Base-by-base conservation (phyloP, 495 filamentous ascomycete species). In the Rostrohypoxylon terebratum region DNA sequence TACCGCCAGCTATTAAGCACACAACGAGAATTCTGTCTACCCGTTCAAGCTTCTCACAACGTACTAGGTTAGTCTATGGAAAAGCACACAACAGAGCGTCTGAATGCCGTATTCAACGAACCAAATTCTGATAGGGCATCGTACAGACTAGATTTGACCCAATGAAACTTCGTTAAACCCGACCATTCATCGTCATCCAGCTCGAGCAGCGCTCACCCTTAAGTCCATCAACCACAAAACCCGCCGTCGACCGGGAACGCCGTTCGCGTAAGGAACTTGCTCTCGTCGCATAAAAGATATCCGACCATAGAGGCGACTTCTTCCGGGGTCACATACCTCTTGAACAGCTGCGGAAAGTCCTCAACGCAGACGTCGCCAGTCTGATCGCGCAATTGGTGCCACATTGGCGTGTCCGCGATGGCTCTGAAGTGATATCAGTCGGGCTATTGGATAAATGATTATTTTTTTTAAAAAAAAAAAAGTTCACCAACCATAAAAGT, bases 231-330 rank as follows among this genome's bases (percentile, higher is more conserved):
- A 33, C 51, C 68, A 16, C 45, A 23, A 9, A 60, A 67, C 16
- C 71, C 71, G 8, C 71, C 74, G 45, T 77, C 74, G 14, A 77
- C 58, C 6, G 54, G 63, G 14, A 68, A 38, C 40, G 50, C 31
- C 14, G 63, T 48, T 23, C 59, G 40, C n/a, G 87, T 88, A 4
- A 83, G 81, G 75, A 84, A 89, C 38, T 79, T 82, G 28, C 80
- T 77, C 23, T 83, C 85, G 69, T 87, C 85, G 71, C 83, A 82
- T 40, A 88, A 68, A 61, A 89, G 69, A 33, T 85, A 90, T 5
- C 79, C 77, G 57, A 89, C 83, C 54, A 86, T 73, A 53, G 81
- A 75, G 0, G 87, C 87, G 4, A 88, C 82, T 69, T 90, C 87
- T 1, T 85, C 81, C 0, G 83, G 66, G 20, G 75, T 77, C 2